Base-by-base conservation (phyloP, 2,329 filamentous ascomycete species). In the Venturia asperata region DNA sequence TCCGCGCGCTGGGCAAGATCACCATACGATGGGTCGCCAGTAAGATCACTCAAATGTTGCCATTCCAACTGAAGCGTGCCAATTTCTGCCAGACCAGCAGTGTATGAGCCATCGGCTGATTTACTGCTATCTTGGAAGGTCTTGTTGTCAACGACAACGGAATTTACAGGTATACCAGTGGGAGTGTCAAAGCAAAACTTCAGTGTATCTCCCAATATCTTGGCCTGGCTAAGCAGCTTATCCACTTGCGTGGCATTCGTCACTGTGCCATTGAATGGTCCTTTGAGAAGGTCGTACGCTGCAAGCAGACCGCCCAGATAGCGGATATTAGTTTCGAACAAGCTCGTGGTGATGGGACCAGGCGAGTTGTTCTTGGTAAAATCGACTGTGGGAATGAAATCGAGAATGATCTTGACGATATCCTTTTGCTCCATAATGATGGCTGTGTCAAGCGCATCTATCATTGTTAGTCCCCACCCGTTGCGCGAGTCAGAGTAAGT, bases 251-350 rank as follows among this genome's bases (percentile, higher is more conserved):
- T 61, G 70, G 24, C 17, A 21, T 61, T 39, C 34, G 19, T 27
- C 13, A 24, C 27, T 39, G 56, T 61, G 5, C 81, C 79, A 6
- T 72, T 42, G 56, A 52, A 52, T 0, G 88, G 88, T 0, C 89
- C 89, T 1, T 79, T 87, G 60, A 96, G 78, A 61, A 96, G 81
- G 72, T 91, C 88, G 70, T 90, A 88, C 5, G 81, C 65, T 1
- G 91, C 89, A 10, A 96, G 73, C 70, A 96, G 80, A n/a, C 91
- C 92, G 10, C 85, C 92, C 0, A 96, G 77, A 71, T 96, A 96
- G 37, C 92, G 87, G 71, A 96, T 96, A 0, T 90, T 96, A 0
- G 90, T 95, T 76, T 96, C 92, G 71, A 96, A 96, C 10, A 52
- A 52, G 21, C 47, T 52, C 10, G 96, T 76, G 47, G 88, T 92